phyloP scores from a whole-genome alignment of 192 early-diverging fungal species.

The Martensiomyces pterosporus region DNA sequence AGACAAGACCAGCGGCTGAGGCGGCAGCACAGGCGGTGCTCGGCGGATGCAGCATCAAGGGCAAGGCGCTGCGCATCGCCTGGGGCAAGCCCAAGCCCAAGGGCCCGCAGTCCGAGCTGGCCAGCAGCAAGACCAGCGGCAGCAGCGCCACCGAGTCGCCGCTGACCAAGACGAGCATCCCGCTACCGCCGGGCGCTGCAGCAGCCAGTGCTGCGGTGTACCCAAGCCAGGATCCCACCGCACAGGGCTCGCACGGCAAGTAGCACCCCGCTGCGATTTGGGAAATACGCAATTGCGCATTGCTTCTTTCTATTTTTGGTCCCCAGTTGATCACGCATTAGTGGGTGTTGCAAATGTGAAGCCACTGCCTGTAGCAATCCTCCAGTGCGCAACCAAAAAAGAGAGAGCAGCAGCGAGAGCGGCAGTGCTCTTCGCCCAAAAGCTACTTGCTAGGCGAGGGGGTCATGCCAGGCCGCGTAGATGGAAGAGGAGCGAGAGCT shows the following conservation, averaged over 20 bases:
- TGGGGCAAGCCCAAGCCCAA: constrained; percentile 79
- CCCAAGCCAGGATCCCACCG: constrained; percentile 58
- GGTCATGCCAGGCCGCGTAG: too few relatives aligned
- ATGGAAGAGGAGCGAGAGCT: too few relatives aligned
- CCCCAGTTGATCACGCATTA: too few relatives aligned
- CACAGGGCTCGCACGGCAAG: constrained; percentile 38
- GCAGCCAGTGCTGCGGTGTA: constrained; percentile 27
- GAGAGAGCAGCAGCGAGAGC: too few relatives aligned
- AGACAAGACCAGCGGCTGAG: constrained; percentile 76
- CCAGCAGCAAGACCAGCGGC: constrained; percentile 14
- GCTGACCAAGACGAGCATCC: too few relatives aligned
- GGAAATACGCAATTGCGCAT: neutral
- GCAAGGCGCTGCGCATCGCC: constrained; percentile 63
- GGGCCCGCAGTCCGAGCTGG: constrained; percentile 59
- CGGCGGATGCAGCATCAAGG: constrained; percentile 70
- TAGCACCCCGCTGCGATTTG: neutral
- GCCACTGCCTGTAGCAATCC: too few relatives aligned
- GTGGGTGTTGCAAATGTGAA: too few relatives aligned
- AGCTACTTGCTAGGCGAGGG: too few relatives aligned
- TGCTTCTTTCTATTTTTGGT: neutral
- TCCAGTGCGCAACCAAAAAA: too few relatives aligned
- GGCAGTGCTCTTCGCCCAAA: too few relatives aligned
- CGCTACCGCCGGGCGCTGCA: too few relatives aligned
- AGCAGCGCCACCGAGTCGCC: constrained; percentile 6
- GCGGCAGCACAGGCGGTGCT: constrained; percentile 69